Evolutionary conservation across 257 asterid genomes (phyloP).

Genomic region (Gardenia jasminoides): DNA sequence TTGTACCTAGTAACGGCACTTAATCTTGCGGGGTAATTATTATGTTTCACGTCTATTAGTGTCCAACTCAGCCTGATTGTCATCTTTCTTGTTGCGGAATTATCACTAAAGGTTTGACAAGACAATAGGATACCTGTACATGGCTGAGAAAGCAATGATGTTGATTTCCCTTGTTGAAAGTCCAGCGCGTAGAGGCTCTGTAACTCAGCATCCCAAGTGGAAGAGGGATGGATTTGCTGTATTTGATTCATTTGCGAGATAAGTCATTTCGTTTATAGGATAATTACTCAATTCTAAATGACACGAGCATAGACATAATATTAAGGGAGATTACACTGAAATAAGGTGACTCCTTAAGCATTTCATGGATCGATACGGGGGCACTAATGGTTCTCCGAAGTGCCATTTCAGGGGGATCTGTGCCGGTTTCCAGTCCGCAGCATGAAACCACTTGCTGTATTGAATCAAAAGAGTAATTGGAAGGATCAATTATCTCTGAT

Average conservation of each 20-base stretch:
- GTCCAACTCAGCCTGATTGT: slow-evolving; percentile 10
- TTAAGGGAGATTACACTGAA: slow-evolving; percentile 39
- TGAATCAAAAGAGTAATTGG: slow-evolving; percentile 41
- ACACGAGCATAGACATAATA: background rate
- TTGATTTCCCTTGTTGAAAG: slow-evolving; percentile 60
- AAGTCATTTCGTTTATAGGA: background rate
- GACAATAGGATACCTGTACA: slow-evolving; percentile 50
- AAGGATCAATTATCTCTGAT: slow-evolving; percentile 39
- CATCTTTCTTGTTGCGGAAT: slow-evolving; percentile 6
- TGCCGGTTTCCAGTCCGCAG: slow-evolving; percentile 43
- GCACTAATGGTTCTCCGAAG: slow-evolving; percentile 59
- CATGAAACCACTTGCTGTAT: slow-evolving; percentile 37
- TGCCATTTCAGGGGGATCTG: slow-evolving; percentile 41
- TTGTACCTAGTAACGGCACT: background rate
- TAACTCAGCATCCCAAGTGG: slow-evolving; percentile 67
- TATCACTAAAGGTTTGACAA: slow-evolving; percentile 17
- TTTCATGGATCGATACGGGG: slow-evolving; percentile 50
- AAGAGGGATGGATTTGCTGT: slow-evolving; percentile 56
- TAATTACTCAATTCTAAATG: background rate
- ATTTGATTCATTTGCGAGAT: slow-evolving; percentile 12
- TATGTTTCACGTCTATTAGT: slow-evolving; percentile 15
- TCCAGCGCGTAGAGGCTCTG: slow-evolving; percentile 58
- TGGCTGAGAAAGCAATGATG: slow-evolving; percentile 54
- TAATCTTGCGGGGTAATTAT: slow-evolving; percentile 23
- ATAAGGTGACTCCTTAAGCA: slow-evolving; percentile 46